These are phyloP conservation scores for Botrytis deweyae DNA, from an alignment of 2,329 filamentous ascomycete genomes.

Conservation along the genomic window DNA sequence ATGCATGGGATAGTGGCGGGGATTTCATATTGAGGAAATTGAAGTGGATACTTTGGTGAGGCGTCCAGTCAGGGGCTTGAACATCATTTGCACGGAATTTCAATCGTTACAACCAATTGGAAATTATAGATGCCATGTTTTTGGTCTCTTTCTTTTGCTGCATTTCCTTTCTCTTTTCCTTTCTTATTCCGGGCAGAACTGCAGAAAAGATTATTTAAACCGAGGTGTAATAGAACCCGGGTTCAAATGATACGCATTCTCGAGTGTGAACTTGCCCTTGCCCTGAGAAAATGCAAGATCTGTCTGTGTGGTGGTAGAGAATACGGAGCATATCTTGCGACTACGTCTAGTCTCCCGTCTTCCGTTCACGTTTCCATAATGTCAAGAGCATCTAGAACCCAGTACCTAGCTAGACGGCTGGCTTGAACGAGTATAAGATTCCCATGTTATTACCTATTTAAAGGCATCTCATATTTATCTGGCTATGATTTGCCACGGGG, in stretches of 20 bases:
- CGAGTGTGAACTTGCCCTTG: not conserved
- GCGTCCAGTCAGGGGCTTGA: constrained; percentile 9
- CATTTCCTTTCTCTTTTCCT: not conserved
- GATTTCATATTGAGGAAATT: constrained; percentile 9
- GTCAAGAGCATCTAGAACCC: not conserved
- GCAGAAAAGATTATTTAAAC: not conserved
- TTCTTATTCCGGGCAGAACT: not conserved
- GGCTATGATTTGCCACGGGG: not conserved
- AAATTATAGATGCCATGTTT: not conserved
- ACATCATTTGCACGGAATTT: not conserved
- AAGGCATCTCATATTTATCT: not conserved
- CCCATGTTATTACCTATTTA: not conserved
- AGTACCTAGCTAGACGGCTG: not conserved
- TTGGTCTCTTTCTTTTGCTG: not conserved
- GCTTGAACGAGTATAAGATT: constrained; percentile 1
- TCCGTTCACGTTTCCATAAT: not conserved
- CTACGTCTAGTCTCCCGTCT: not conserved
- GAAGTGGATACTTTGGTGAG: constrained; percentile 12
- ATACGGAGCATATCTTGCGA: not conserved
- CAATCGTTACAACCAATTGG: not conserved
- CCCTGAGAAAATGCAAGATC: not conserved
- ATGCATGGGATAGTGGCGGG: constrained; percentile 18
- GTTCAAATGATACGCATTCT: not conserved
- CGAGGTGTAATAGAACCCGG: not conserved
- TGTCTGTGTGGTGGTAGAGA: not conserved